Evolutionary conservation across 768 basidiomycete species (phyloP), one percentile per base, ranked within the genome.

Genomic region (Termitomyces eurrhizus): DNA sequence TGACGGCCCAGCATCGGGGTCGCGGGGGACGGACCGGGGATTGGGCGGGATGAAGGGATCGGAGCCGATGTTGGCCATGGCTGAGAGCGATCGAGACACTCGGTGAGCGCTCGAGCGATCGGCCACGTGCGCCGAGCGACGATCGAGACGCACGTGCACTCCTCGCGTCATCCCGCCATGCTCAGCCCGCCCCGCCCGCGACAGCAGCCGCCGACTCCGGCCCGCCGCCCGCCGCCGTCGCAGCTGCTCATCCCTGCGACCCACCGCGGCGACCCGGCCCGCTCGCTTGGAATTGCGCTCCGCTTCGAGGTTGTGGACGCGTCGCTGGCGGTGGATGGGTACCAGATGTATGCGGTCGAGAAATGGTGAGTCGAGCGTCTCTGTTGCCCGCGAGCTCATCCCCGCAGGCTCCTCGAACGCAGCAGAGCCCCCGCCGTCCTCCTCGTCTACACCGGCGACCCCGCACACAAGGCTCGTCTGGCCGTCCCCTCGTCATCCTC

Each of bases 331-430:
- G 68, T 90, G 26, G 68, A 77, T 21, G 87, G 87, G 1, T 92
- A 86, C 73, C 92, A 93, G 74, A 78, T 93, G 58, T 94, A 93
- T 69, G 92, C 90, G 0, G 92, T 94, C 9, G 89, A 93, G 77
- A 89, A 89, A 71, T 93, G 92, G 90, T 85, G 67, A 45, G 12
- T 33, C 51, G 29, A n/a, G 21, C 62, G 51, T 48, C 49, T 46
- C 37, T 21, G 35, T 50, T 24, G 32, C 5, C 44, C 35, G 29
- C 54, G 35, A n/a, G 36, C 52, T 36, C 39, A 16, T 48, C 44
- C 41, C 46, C 41, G 56, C 62, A 88, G 87, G 89, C 79, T 93
- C 59, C 84, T 89, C 8, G 85, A 88, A 56, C 80, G 88, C 59
- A 79, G 79, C 64, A 78, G 84, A 16, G 80, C 82, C 3, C 75